phyloP scores from a whole-genome alignment of 1,139 yeast genomes.

The Pneumocystis canis region DNA sequence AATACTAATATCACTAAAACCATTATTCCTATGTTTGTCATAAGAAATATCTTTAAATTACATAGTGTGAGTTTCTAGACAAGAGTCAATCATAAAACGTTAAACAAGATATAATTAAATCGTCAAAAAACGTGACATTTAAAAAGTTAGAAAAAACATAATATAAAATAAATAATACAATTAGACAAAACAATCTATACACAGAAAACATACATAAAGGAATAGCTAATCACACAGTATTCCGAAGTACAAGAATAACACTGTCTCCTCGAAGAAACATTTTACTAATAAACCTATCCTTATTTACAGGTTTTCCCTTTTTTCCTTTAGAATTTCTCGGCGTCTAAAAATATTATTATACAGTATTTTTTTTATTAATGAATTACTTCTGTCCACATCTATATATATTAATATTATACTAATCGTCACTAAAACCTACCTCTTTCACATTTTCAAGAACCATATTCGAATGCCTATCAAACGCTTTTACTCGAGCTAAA shows the following conservation, averaged over 20 bases:
- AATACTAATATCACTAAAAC: not conserved
- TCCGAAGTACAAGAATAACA: conserved; percentile 63
- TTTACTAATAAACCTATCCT: conserved; percentile 78
- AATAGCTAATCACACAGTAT: conserved; percentile 15
- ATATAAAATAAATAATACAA: not conserved
- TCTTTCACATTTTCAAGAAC: conserved; percentile 86
- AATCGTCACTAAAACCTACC: conserved; percentile 19
- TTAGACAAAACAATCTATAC: not conserved
- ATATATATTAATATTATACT: not conserved
- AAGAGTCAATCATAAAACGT: not conserved
- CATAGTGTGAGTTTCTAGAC: not conserved
- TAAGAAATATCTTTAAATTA: not conserved
- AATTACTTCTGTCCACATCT: conserved; percentile 2
- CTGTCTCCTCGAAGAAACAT: conserved; percentile 92
- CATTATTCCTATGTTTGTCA: not conserved
- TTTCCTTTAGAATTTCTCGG: conserved; percentile 54
- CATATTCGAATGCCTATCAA: conserved; percentile 91
- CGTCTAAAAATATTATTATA: conserved; percentile 57
- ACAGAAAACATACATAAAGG: not conserved
- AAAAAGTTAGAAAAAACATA: not conserved
- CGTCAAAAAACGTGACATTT: not conserved
- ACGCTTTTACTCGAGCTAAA: conserved; percentile 80
- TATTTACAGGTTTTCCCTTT: conserved; percentile 51
- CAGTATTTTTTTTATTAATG: not conserved
- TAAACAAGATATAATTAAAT: not conserved